Conservation (phyloP, 257 asterid genomes). For the Ligustrum vulgare region DNA sequence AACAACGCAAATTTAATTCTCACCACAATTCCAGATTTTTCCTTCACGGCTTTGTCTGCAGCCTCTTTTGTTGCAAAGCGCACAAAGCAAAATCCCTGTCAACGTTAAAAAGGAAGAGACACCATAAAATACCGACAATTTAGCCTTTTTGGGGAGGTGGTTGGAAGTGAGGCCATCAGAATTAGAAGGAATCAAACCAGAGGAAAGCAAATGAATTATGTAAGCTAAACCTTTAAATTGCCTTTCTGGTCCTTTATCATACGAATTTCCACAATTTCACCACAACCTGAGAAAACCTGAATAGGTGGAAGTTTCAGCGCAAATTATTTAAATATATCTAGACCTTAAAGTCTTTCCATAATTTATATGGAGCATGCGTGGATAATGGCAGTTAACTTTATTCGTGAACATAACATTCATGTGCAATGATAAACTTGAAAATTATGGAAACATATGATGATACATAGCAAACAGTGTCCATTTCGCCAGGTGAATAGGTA, state of each 20-base stretch:
- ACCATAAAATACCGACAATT: conserved; percentile 19
- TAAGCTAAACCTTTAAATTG: conserved; percentile 52
- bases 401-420: neutral
- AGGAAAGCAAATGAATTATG: conserved; percentile 11
- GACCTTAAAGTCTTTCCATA: conserved; percentile 9
- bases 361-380: conserved; percentile 15
- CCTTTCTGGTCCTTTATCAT: conserved; percentile 67
- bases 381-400: neutral
- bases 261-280: conserved; percentile 73
- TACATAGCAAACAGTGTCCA: neutral
- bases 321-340: conserved; percentile 5
- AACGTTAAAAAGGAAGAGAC: conserved; percentile 21
- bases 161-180: neutral
- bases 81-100: conserved; percentile 90
- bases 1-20: conserved; percentile 18
- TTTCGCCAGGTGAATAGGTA: conserved; percentile 11
- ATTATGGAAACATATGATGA: neutral
- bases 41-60: conserved; percentile 81
- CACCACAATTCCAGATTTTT: conserved; percentile 71
- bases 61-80: conserved; percentile 77
- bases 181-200: conserved; percentile 20
- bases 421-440: neutral
- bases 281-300: conserved; percentile 76
- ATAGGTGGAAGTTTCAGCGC: conserved; percentile 25
- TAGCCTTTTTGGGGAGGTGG: conserved; percentile 5